Base-by-base conservation (phyloP, 805 yeast species). In the Schwanniomyces sp. region DNA sequence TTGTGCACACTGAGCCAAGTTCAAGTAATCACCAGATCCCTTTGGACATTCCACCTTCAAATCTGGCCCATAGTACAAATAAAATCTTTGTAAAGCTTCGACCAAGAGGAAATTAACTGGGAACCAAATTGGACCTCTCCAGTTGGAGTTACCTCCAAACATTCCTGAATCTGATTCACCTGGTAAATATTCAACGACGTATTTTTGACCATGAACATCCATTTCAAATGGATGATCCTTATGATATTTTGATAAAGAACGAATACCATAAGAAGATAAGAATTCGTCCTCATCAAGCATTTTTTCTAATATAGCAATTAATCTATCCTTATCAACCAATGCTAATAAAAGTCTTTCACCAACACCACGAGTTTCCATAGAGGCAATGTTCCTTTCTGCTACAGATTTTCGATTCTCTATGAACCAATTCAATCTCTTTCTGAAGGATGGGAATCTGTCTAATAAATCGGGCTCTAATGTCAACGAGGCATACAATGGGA, bases 61-160 rank as follows among this genome's bases (percentile, higher is more conserved):
- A 44, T 79, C 85, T 25, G 91, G 83, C 10, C 97, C 97, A 64
- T 90, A 91, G 72, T 90, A 91, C 59, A 91, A 72, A 65, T 85
- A 89, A 66, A 89, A 89, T 57, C 96, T 77, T 67, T 91, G 94
- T 56, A 91, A 73, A 0, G 96, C 82, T 70, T 91, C 97, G 48
- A 91, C 88, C 34, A 91, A 71, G 51, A 91, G 72, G 66, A 91
- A 91, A 59, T 86, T 91, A 10, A 88, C 88, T 17, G 97, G 96
- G 76, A 91, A 90, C 97, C 97, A 91, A 56, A 91, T 90, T 12
- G 97, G 97, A 2, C 97, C 97, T 66, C 97, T 79, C 97, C 97
- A 91, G 68, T 91, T 91, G 18, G 96, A 90, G 65, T 91, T 91
- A 49, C 97, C 97, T 43, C 97, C 97, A 76, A 91, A 91, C 81